Evolutionary conservation across 306 rosid species (phyloP).

Genomic region (Glycine latifolia): DNA sequence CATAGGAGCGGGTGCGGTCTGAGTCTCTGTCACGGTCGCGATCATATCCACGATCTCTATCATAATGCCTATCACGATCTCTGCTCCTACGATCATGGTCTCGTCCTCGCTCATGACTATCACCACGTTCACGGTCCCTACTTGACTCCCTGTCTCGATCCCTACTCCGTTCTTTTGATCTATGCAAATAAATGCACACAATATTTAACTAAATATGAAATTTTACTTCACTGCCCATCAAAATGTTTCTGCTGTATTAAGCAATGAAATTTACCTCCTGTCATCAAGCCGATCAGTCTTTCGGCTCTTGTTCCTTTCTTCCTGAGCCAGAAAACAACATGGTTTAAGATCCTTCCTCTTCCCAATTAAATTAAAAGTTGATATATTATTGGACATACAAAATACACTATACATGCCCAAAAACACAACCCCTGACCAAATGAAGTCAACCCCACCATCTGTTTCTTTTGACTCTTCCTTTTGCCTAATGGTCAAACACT

Average conservation of each 20-base stretch:
- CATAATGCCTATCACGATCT: conserved; percentile 85
- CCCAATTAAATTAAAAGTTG: conserved; percentile 36
- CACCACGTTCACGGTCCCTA: conserved; percentile 76
- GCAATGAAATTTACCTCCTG: conserved; percentile 62
- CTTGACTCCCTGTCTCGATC: conserved; percentile 84
- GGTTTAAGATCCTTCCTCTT: conserved; percentile 43
- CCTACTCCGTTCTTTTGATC: conserved; percentile 85
- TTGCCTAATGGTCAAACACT: conserved; percentile 19
- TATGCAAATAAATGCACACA: conserved; percentile 39
- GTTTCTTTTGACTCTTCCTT: background rate
- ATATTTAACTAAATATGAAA: conserved; percentile 11
- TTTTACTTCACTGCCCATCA: background rate
- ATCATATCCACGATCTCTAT: conserved; percentile 82
- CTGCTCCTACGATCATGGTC: conserved; percentile 83
- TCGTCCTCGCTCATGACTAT: conserved; percentile 79
- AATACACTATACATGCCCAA: conserved; percentile 20
- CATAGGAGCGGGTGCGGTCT: conserved; percentile 69
- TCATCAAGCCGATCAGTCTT: conserved; percentile 80
- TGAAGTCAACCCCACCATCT: conserved; percentile 7
- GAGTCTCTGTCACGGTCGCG: conserved; percentile 78
- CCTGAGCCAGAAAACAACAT: conserved; percentile 70
- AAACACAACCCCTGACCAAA: background rate
- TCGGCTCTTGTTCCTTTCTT: conserved; percentile 81
- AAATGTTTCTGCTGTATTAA: background rate
- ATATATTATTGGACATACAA: background rate